These are phyloP conservation scores for Trichosporon coremiiforme DNA, from an alignment of 1,284 basidiomycete species.

Conservation along the genomic window DNA sequence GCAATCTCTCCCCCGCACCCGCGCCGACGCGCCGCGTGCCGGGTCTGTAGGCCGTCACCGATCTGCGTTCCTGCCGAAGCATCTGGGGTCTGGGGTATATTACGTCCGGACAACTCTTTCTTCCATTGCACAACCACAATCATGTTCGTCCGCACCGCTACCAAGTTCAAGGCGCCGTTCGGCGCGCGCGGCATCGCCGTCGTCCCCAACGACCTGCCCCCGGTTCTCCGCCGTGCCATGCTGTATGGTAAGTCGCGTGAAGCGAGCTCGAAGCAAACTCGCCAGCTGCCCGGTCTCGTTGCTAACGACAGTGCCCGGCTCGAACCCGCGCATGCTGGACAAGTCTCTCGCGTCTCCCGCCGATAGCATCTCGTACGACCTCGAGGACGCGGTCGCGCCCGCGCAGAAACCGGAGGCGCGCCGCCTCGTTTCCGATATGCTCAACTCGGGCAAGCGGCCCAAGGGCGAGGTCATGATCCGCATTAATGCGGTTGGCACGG, in stretches of 20 bases:
- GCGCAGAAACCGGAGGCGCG: conserved; percentile 68
- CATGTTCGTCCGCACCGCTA: conserved; percentile 2
- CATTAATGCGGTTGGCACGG: conserved; percentile 72
- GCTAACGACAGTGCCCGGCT: conserved; percentile 66
- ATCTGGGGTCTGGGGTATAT: neutral
- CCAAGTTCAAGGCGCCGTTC: conserved; percentile 18
- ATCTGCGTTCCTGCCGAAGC: neutral
- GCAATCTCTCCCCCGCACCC: conserved; percentile 5
- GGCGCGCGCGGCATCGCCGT: conserved; percentile 24
- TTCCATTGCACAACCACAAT: neutral
- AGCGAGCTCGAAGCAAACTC: no score
- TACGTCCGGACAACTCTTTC: neutral
- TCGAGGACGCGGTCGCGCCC: conserved; percentile 79
- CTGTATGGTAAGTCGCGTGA: conserved; percentile 45
- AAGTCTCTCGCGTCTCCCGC: conserved; percentile 69
- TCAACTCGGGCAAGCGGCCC: conserved; percentile 54
- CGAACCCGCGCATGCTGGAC: conserved; percentile 75
- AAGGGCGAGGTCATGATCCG: conserved; percentile 67
- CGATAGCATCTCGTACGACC: conserved; percentile 79
- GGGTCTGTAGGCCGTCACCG: neutral
- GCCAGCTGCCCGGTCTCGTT: no score
- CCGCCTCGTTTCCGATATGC: conserved; percentile 63
- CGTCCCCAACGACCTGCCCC: conserved; percentile 23
- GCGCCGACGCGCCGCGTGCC: neutral
- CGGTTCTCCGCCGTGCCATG: conserved; percentile 47